Evolutionary conservation across 2,329 filamentous ascomycete species (phyloP).

Genomic region (Colletotrichum cereale): DNA sequence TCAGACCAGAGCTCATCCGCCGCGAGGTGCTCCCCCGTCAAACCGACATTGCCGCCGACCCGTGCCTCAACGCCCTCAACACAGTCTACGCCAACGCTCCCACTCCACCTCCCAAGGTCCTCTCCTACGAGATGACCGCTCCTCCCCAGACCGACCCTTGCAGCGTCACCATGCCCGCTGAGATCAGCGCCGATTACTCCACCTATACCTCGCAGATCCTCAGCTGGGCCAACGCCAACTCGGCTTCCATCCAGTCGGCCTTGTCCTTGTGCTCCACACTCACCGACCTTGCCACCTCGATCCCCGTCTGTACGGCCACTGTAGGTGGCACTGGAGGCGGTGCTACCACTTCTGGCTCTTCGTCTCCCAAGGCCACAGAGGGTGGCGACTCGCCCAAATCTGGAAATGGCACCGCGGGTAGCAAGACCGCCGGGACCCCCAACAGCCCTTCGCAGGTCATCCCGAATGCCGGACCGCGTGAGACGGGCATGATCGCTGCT

Average conservation of each 20-base stretch:
- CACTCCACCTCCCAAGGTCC: constrained; percentile 43
- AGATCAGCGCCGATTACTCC: constrained; percentile 40
- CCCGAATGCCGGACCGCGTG: constrained; percentile 41
- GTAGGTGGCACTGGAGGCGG: neutral
- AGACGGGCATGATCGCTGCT: constrained; percentile 44
- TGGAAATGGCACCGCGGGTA: neutral
- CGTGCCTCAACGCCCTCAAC: constrained; percentile 42
- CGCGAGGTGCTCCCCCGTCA: constrained; percentile 44
- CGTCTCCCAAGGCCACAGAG: neutral
- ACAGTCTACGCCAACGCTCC: constrained; percentile 44
- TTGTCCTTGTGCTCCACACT: constrained; percentile 45
- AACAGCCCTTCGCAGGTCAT: constrained; percentile 7
- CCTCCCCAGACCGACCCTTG: constrained; percentile 44
- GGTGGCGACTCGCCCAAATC: neutral
- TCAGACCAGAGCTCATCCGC: constrained; percentile 38
- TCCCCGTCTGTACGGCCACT: constrained; percentile 20
- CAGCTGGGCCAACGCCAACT: constrained; percentile 45
- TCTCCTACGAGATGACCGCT: constrained; percentile 40
- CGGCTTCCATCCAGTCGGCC: constrained; percentile 41
- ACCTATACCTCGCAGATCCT: constrained; percentile 43
- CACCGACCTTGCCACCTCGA: constrained; percentile 34
- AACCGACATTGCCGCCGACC: constrained; percentile 33
- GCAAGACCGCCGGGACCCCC: constrained; percentile 10
- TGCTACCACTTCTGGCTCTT: neutral
- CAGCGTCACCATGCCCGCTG: constrained; percentile 43